Conservation (phyloP, 352 stramenopile species). For the Phytophthora tubulina region DNA sequence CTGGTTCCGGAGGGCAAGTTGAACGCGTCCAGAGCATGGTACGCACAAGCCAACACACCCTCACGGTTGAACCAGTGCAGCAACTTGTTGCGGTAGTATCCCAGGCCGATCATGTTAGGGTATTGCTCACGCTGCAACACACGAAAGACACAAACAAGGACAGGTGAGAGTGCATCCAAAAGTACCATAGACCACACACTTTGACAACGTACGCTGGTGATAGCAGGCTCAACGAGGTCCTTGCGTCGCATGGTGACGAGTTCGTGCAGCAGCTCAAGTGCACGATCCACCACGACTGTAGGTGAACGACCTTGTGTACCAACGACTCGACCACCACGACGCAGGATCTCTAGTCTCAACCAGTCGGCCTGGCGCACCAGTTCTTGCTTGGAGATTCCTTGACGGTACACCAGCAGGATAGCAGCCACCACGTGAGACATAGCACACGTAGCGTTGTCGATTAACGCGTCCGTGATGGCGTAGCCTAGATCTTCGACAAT, state of each 20-base stretch:
- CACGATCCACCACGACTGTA: slow-evolving; percentile 71
- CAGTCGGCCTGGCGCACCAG: slow-evolving; percentile 81
- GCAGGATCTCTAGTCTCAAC: slow-evolving; percentile 76
- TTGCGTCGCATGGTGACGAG: slow-evolving; percentile 79
- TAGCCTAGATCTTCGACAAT: slow-evolving; percentile 79
- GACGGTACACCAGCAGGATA: slow-evolving; percentile 82
- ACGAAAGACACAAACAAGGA: slow-evolving; percentile 11
- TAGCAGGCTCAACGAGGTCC: slow-evolving; percentile 82
- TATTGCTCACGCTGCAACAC: slow-evolving; percentile 75
- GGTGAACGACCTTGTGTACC: slow-evolving; percentile 75
- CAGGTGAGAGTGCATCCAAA: slow-evolving; percentile 19
- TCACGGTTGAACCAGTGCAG: slow-evolving; percentile 89
- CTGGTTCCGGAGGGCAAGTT: slow-evolving; percentile 34
- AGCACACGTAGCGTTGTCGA: slow-evolving; percentile 70
- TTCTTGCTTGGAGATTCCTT: slow-evolving; percentile 77
- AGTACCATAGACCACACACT: background rate
- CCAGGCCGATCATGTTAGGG: slow-evolving; percentile 87
- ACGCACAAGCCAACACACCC: slow-evolving; percentile 80
- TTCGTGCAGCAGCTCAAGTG: slow-evolving; percentile 72
- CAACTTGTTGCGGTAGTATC: slow-evolving; percentile 91
- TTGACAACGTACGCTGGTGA: slow-evolving; percentile 61
- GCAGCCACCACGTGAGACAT: slow-evolving; percentile 80
- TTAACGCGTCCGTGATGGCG: slow-evolving; percentile 78
- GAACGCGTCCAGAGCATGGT: slow-evolving; percentile 69
- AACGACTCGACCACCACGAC: slow-evolving; percentile 74